These are phyloP conservation scores for Hyphopichia khmerensis DNA, from an alignment of 1,139 yeast species.

Conservation along the genomic window DNA sequence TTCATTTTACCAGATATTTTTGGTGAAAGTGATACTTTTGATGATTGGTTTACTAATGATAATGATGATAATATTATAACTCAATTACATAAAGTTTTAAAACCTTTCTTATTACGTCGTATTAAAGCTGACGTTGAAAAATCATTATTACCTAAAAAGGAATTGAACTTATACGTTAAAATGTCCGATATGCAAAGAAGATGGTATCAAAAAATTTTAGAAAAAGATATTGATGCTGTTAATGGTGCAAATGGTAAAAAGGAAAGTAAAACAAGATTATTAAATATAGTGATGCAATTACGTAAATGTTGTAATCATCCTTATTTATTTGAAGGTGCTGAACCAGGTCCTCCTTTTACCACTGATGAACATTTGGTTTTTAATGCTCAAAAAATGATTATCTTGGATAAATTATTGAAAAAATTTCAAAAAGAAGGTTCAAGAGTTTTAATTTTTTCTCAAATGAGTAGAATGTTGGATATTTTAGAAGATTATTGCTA, in stretches of 20 bases:
- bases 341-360: slow-evolving; percentile 84
- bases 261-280: slow-evolving; percentile 70
- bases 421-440: slow-evolving; percentile 68
- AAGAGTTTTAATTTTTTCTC: slow-evolving; percentile 74
- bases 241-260: slow-evolving; percentile 76
- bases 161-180: slow-evolving; percentile 67
- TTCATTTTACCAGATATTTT: slow-evolving; percentile 77
- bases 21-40: slow-evolving; percentile 71
- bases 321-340: slow-evolving; percentile 80
- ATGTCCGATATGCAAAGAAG: slow-evolving; percentile 76
- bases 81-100: slow-evolving; percentile 85
- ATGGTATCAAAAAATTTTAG: slow-evolving; percentile 75
- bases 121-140: slow-evolving; percentile 80
- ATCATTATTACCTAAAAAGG: slow-evolving; percentile 71
- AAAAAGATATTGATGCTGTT: slow-evolving; percentile 80
- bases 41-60: slow-evolving; percentile 60
- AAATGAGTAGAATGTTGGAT: slow-evolving; percentile 79
- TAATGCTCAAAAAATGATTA: slow-evolving; percentile 71
- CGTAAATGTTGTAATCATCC: slow-evolving; percentile 86
- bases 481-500: slow-evolving; percentile 75
- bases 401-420: slow-evolving; percentile 64
- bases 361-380: slow-evolving; percentile 78
- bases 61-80: slow-evolving; percentile 61
- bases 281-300: slow-evolving; percentile 80
- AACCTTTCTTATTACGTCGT: slow-evolving; percentile 73